Percentiles rank a stretch among this genome's conserved stretches.
Conservation (phyloP, 768 basidiomycete species). For the Leccinum fibrillosum region DNA sequence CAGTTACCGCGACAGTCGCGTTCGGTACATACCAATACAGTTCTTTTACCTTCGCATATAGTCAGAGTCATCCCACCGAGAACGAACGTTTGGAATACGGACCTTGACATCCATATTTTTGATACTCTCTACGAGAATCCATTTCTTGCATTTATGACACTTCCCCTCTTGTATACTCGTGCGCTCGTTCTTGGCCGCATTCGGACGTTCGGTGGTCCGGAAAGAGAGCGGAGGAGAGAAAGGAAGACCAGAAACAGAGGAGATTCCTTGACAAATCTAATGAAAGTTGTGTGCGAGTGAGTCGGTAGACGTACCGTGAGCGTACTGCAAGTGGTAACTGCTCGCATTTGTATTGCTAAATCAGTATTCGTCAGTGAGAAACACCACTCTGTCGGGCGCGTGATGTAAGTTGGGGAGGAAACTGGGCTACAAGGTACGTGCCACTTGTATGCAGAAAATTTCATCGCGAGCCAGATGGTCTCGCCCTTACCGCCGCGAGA, state of each 20-base stretch:
- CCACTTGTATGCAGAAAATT: constrained; percentile 84
- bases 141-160: constrained; percentile 74
- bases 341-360: neutral
- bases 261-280: constrained; percentile 52
- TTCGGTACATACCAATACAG: constrained; percentile 64
- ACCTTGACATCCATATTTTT: constrained; percentile 77
- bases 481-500: constrained; percentile 63
- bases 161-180: constrained; percentile 59
- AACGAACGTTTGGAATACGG: neutral
- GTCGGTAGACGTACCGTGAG: constrained; percentile 51
- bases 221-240: constrained; percentile 76
- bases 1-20: neutral
- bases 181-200: constrained; percentile 59
- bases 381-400: constrained; percentile 16
- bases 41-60: constrained; percentile 56
- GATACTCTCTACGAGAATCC: constrained; percentile 70
- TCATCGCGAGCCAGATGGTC: constrained; percentile 71
- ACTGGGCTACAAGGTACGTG: constrained; percentile 30
- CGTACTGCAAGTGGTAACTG: constrained; percentile 83
- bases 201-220: constrained; percentile 43
- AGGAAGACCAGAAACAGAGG: constrained; percentile 61
- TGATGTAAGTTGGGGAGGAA: constrained; percentile 3
- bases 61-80: neutral
- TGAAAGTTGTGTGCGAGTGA: neutral
- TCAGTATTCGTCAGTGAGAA: constrained; percentile 5